Conservation (phyloP, 2,329 filamentous ascomycete species). For the Metarhizium sp. region DNA sequence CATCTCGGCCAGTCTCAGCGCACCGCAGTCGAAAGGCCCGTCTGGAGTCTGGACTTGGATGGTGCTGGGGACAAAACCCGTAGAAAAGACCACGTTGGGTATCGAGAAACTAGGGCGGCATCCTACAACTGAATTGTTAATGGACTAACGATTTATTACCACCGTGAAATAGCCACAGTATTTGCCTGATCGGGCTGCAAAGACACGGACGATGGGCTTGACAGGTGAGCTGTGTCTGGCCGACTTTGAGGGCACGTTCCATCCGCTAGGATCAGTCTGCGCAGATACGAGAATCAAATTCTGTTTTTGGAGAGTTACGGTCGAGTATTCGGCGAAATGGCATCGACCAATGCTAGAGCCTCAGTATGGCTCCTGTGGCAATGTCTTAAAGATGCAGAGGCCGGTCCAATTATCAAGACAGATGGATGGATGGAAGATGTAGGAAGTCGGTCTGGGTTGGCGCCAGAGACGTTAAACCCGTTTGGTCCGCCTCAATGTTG, state of each 20-base stretch:
- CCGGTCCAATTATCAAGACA: not conserved
- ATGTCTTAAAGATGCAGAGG: not conserved
- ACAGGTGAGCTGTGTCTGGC: no score
- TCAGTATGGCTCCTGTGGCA: not conserved
- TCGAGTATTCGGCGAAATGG: not conserved
- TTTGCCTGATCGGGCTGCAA: not conserved
- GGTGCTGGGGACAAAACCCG: not conserved
- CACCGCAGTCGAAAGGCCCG: no score
- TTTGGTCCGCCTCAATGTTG: not conserved
- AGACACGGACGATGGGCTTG: not conserved
- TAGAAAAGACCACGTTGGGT: not conserved
- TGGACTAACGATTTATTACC: not conserved
- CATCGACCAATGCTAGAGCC: not conserved
- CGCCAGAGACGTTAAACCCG: not conserved
- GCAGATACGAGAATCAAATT: not conserved
- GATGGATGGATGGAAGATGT: not conserved
- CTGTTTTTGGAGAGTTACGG: not conserved
- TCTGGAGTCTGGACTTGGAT: no score
- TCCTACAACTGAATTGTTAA: not conserved
- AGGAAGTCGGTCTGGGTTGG: no score
- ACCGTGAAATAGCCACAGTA: not conserved
- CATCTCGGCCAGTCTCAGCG: not conserved
- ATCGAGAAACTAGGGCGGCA: not conserved
- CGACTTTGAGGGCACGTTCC: no score
- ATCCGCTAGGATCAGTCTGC: not conserved